Evolutionary conservation across 345 rosid species (phyloP).

Genomic region (Syzygium grande): DNA sequence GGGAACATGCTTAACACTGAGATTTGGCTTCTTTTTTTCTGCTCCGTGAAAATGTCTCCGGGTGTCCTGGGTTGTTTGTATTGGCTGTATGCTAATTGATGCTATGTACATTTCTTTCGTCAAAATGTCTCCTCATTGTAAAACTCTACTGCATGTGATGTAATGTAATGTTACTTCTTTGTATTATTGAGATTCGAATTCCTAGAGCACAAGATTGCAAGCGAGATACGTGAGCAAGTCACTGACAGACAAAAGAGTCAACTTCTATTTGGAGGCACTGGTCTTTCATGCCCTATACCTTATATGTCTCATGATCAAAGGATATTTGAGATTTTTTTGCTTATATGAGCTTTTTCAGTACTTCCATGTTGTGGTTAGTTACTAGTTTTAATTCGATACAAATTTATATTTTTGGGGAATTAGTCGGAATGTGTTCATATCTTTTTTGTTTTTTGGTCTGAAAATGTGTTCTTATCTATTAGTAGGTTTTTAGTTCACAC

Average conservation of each 20-base stretch:
- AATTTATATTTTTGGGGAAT: no score
- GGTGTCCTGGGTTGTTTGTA: background rate
- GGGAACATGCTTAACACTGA: background rate
- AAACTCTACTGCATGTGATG: background rate
- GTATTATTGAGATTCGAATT: background rate
- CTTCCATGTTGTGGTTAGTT: no score
- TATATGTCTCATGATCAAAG: background rate
- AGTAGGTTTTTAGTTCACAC: no score
- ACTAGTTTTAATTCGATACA: no score
- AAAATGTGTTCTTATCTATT: background rate
- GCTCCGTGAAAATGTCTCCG: background rate
- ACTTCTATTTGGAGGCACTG: background rate
- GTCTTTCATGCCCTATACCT: background rate
- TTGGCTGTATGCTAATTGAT: background rate
- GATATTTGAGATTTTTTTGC: background rate
- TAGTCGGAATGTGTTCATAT: no score
- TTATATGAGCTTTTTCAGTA: background rate
- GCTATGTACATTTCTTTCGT: background rate
- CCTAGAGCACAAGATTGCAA: background rate
- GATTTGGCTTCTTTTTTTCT: background rate
- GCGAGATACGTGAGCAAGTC: background rate
- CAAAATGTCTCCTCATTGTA: background rate
- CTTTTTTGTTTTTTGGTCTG: no score
- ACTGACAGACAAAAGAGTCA: background rate
- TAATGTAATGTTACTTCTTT: background rate